phyloP scores from a whole-genome alignment of 2,329 filamentous ascomycete genomes.

The Coniochaeta ligniaria region DNA sequence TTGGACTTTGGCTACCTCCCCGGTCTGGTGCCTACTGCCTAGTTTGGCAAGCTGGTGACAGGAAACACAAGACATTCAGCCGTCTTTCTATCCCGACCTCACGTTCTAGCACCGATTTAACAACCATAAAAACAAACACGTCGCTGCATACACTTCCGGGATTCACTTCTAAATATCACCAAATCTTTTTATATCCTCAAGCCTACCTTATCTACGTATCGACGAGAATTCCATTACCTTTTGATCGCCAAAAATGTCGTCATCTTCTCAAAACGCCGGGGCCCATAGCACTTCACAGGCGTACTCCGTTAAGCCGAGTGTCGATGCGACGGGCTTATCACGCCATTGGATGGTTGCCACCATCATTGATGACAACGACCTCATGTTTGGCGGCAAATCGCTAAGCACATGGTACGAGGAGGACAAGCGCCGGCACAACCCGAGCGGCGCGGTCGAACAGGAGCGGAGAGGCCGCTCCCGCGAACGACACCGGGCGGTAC shows the following conservation, averaged over 20 bases:
- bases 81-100: neutral
- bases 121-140: neutral
- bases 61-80: no score
- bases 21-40: no score
- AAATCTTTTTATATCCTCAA: no score
- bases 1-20: no score
- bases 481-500: slow-evolving; percentile 12
- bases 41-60: no score
- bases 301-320: neutral
- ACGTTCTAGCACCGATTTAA: neutral
- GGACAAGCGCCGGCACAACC: slow-evolving; percentile 39
- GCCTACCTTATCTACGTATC: neutral
- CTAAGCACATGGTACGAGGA: slow-evolving; percentile 55
- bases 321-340: neutral
- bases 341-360: slow-evolving; percentile 43
- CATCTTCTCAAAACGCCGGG: neutral
- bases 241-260: neutral
- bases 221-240: neutral
- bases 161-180: neutral
- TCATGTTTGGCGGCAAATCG: slow-evolving; percentile 54
- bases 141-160: neutral
- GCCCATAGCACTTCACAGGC: neutral
- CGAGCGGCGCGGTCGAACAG: no score
- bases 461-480: slow-evolving; percentile 32
- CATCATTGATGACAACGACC: slow-evolving; percentile 53